These are phyloP conservation scores for Cylindrotheca fusiformis DNA, from an alignment of 108 stramenopile species.

Conservation along the genomic window DNA sequence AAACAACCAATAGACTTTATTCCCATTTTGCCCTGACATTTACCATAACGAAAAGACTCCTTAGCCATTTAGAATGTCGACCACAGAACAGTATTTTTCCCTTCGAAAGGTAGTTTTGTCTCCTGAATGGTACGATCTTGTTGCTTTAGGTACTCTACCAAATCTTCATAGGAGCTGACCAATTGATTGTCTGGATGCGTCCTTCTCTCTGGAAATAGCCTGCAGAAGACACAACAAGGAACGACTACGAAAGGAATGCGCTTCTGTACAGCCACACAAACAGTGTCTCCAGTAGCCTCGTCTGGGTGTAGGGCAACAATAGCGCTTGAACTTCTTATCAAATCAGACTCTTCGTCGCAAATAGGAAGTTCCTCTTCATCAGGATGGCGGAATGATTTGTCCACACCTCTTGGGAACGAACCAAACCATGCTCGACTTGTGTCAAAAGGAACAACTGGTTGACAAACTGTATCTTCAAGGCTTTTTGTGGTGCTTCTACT, in stretches of 20 bases:
- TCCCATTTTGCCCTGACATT: too few relatives aligned
- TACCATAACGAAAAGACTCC: too few relatives aligned
- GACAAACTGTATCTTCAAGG: constrained; percentile 11
- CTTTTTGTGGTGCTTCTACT: constrained; percentile 3
- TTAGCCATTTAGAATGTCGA: constrained; percentile 39
- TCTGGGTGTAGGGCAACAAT: constrained; percentile 87
- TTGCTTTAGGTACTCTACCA: constrained; percentile 59
- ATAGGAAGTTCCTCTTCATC: constrained; percentile 40
- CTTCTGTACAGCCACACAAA: constrained; percentile 63
- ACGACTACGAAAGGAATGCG: constrained; percentile 76
- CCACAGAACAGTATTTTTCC: constrained; percentile 68
- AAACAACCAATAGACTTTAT: too few relatives aligned
- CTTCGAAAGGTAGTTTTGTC: constrained; percentile 58
- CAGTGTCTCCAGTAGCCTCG: constrained; percentile 80
- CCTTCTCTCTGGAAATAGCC: constrained; percentile 64
- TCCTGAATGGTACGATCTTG: constrained; percentile 58
- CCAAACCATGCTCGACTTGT: constrained; percentile 64
- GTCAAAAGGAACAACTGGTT: constrained; percentile 38
- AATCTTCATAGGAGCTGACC: constrained; percentile 68
- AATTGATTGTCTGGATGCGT: constrained; percentile 10
- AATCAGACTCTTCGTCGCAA: constrained; percentile 2
- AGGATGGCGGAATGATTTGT: constrained; percentile 43
- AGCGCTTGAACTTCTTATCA: constrained; percentile 26
- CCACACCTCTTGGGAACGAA: constrained; percentile 45
- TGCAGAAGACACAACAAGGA: constrained; percentile 84